Conservation (phyloP, 805 yeast species). For the Metschnikowia orientalis region DNA sequence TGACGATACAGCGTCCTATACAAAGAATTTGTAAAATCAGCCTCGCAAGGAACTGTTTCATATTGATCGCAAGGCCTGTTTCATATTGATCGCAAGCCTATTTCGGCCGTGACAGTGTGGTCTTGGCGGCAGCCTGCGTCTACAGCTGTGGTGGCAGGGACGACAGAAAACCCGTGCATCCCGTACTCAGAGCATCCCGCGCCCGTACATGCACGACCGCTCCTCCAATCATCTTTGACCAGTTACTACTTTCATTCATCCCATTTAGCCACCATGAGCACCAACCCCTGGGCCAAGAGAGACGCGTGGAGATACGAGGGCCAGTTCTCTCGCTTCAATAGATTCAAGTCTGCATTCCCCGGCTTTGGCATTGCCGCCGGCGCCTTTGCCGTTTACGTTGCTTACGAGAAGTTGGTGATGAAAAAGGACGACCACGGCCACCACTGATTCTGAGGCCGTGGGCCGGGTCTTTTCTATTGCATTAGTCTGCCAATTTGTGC, state of each 20-base stretch:
- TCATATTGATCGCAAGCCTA: too few species aligned
- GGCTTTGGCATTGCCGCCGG: slow-evolving; percentile 77
- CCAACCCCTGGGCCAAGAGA: slow-evolving; percentile 43
- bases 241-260: slow-evolving; percentile 5
- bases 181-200: background rate
- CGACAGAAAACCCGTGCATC: slow-evolving; percentile 5
- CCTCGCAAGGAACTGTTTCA: too few species aligned
- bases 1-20: too few species aligned
- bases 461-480: slow-evolving; percentile 1
- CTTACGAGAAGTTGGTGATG: slow-evolving; percentile 53
- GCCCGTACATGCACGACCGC: slow-evolving; percentile 12
- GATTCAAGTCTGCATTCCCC: slow-evolving; percentile 71
- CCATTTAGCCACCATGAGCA: slow-evolving; percentile 16
- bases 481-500: too few species aligned
- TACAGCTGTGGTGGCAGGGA: too few species aligned
- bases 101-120: too few species aligned
- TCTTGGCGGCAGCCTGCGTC: too few species aligned
- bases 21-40: too few species aligned
- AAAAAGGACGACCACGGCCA: slow-evolving; percentile 30
- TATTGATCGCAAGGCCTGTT: too few species aligned
- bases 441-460: slow-evolving; percentile 5
- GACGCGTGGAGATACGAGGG: slow-evolving; percentile 92
- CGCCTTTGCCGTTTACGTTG: slow-evolving; percentile 63
- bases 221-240: slow-evolving; percentile 17
- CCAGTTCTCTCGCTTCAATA: slow-evolving; percentile 64